A percentile compares a stretch with the other conserved stretches of the same genome.
phyloP scores from a whole-genome alignment of 805 yeast species.

The Clavispora phyllophila region DNA sequence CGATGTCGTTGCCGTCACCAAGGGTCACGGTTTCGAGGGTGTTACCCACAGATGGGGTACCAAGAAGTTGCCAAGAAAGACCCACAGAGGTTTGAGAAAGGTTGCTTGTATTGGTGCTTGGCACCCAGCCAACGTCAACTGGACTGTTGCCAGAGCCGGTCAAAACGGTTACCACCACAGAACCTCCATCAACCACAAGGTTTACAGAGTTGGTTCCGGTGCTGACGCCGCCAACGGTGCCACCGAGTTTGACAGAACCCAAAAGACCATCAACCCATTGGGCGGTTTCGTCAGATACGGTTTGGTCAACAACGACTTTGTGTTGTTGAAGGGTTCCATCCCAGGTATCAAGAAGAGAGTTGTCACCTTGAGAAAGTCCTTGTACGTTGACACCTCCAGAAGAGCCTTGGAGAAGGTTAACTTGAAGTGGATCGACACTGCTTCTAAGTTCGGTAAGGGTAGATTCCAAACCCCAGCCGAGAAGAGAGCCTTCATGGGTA shows the following conservation, averaged over 20 bases:
- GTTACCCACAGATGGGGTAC: conserved; percentile 99
- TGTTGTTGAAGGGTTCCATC: conserved; percentile 96
- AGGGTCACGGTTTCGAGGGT: conserved; percentile 99
- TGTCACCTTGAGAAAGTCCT: conserved; percentile 96
- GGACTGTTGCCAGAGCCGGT: conserved; percentile 99
- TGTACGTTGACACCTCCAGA: conserved; percentile 97
- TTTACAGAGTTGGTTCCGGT: conserved; percentile 98
- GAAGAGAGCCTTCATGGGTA: conserved; percentile 99
- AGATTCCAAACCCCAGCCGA: conserved; percentile 99
- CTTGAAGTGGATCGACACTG: conserved; percentile 99
- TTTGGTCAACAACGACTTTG: conserved; percentile 94
- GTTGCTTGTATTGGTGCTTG: conserved; percentile 99
- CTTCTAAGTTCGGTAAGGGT: conserved; percentile 99
- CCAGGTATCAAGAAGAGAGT: conserved; percentile 99
- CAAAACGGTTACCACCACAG: conserved; percentile 99
- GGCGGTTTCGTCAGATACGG: conserved; percentile 99
- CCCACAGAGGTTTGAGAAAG: conserved; percentile 99
- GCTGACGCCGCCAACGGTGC: conserved; percentile 92
- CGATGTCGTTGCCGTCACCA: conserved; percentile 98
- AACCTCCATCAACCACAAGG: conserved; percentile 99
- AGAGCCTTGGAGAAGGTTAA: conserved; percentile 92
- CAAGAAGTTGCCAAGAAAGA: conserved; percentile 99
- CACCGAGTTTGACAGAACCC: conserved; percentile 98
- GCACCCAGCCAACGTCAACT: conserved; percentile 99
- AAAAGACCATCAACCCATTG: conserved; percentile 98